These are phyloP conservation scores for Suillus subluteus DNA, from an alignment of 768 basidiomycete species.

Conservation along the genomic window DNA sequence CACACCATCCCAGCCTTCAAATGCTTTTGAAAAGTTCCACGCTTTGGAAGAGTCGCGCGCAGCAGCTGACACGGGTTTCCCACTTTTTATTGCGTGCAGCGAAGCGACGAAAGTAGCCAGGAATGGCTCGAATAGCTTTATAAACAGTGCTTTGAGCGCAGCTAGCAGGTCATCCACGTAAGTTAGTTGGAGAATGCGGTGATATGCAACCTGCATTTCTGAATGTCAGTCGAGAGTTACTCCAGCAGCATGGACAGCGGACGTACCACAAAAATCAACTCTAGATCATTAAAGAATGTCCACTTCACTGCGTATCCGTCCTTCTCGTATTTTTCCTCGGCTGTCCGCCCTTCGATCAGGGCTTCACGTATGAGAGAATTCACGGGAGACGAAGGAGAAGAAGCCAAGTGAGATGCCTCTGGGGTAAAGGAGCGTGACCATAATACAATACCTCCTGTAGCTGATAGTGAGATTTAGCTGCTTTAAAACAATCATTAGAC, in stretches of 20 bases:
- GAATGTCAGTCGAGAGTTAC: constrained; percentile 12
- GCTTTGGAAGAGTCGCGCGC: constrained; percentile 41
- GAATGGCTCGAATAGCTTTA: constrained; percentile 86
- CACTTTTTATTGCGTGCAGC: constrained; percentile 62
- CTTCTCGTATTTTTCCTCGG: constrained; percentile 87
- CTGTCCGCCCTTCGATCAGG: constrained; percentile 85
- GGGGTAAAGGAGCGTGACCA: constrained; percentile 97
- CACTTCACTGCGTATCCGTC: constrained; percentile 95
- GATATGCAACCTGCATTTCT: constrained; percentile 81
- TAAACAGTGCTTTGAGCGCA: constrained; percentile 81
- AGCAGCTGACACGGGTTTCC: constrained; percentile 39
- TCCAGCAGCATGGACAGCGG: constrained; percentile 3
- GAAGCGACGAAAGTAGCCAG: constrained; percentile 84
- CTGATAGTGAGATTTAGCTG: constrained; percentile 15
- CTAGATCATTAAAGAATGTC: constrained; percentile 94
- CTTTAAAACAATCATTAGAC: neutral
- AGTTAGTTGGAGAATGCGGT: constrained; percentile 91
- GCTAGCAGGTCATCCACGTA: constrained; percentile 89
- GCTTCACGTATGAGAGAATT: constrained; percentile 90
- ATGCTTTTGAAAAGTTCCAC: constrained; percentile 73
- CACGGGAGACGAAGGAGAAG: constrained; percentile 78
- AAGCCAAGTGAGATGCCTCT: constrained; percentile 68
- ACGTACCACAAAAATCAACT: constrained; percentile 94
- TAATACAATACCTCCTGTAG: constrained; percentile 84
- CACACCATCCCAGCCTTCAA: constrained; percentile 79